Base-by-base conservation (phyloP, 495 filamentous ascomycete species). In the Penicilliopsis zonata region DNA sequence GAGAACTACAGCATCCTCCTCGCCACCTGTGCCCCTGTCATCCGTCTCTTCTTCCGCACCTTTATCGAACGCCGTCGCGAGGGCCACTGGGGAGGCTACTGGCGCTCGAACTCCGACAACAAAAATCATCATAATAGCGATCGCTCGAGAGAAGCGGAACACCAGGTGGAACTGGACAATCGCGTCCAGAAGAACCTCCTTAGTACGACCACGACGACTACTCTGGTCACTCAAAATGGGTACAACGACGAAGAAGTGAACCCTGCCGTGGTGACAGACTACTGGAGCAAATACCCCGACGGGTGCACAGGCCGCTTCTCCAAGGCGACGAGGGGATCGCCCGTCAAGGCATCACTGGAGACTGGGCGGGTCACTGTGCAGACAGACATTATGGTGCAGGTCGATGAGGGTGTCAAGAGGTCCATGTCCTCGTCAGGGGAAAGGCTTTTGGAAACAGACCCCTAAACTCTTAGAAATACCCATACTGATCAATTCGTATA, bases 1-100 rank as follows among this genome's bases (percentile, higher is more conserved):
- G 54, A 58, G 31, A 58, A 58, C 33, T 58, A 58, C 30, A 47
- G 44, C 25, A 58, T 58, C 18, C 39, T 58, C 4, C 37, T 58
- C 22, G 54, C 49, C 8, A 53, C 47, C 2, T 53, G 49, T 12
- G 54, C 54, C 13, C 49, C 38, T 33, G 36, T 39, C 30, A 28
- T 34, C 23, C 16, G 36, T 17, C 36, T 39, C 24, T 39, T 39
- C 25, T 31, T 39, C 13, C 36, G 30, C 5, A 34, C 23, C 24
- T 39, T 39, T 18, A 21, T 34, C 24, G 36, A 39, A 17, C 25
- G 28, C 16, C 9, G 31, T 14, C 30, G 36, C 31, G 30, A 34
- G 13, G 36, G 30, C 5, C 29, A 30, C 20, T 33, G 23, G 12
- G 28, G 23, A 13, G 31, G 31, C 13, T 34, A 39, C 26, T 8